phyloP scores from a whole-genome alignment of 176 grass and related monocot species.

The Bolboschoenus planiculmis region DNA sequence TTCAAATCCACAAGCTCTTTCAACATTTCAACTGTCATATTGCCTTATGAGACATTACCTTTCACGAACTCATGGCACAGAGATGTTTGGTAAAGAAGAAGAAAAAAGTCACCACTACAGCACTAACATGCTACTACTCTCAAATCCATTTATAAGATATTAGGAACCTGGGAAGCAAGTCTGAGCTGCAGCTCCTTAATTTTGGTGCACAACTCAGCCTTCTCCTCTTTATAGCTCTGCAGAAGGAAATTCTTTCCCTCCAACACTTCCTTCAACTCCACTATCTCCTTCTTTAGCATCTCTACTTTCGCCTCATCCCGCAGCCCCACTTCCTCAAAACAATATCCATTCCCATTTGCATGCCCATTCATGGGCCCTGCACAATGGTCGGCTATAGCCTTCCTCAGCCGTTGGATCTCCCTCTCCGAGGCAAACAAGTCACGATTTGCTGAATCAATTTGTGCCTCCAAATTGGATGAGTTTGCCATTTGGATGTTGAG shows the following conservation, averaged over 20 bases:
- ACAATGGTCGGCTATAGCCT: slow-evolving; percentile 45
- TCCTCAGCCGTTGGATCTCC: slow-evolving; percentile 44
- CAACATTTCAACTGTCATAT: neutral
- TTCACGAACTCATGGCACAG: neutral
- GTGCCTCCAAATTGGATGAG: slow-evolving; percentile 33
- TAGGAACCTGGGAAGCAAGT: slow-evolving; percentile 32
- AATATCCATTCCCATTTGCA: slow-evolving; percentile 15
- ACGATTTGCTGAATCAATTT: slow-evolving; percentile 27
- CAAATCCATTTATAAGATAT: slow-evolving; percentile 35
- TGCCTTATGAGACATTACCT: neutral
- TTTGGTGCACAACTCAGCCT: slow-evolving; percentile 35
- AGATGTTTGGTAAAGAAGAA: neutral
- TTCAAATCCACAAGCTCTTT: neutral
- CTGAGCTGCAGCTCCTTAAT: slow-evolving; percentile 39
- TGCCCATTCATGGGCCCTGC: neutral
- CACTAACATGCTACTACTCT: neutral
- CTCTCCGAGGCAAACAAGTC: slow-evolving; percentile 42
- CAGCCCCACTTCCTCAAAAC: slow-evolving; percentile 15
- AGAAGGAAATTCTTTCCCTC: slow-evolving; percentile 43
- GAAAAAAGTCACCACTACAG: neutral
- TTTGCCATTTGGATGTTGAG: slow-evolving; percentile 27
- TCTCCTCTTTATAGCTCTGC: slow-evolving; percentile 49
- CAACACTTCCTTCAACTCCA: slow-evolving; percentile 40
- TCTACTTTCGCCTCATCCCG: slow-evolving; percentile 24
- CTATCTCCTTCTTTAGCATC: slow-evolving; percentile 36